phyloP scores from a whole-genome alignment of 129 eudicot species.

The Flaveria brownii region DNA sequence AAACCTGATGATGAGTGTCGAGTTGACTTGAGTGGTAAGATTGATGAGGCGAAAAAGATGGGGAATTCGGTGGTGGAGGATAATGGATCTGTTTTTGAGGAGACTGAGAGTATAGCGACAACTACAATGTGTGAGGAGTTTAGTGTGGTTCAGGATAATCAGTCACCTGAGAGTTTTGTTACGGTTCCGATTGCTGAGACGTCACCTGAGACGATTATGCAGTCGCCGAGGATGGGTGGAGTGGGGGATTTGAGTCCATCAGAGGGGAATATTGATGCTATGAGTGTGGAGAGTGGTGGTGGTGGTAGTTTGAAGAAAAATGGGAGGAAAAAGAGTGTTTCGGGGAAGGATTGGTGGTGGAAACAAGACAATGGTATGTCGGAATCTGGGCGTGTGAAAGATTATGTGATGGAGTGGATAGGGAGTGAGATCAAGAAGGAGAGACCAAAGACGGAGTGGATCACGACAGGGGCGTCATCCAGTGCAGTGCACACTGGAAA shows the following conservation, averaged over 20 bases:
- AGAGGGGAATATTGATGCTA: constrained; percentile 54
- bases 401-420: constrained; percentile 95
- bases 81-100: constrained; percentile 68
- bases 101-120: constrained; percentile 69
- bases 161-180: constrained; percentile 60
- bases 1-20: constrained; percentile 52
- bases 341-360: constrained; percentile 91
- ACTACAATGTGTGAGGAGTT: constrained; percentile 61
- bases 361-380: constrained; percentile 62
- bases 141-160: constrained; percentile 38
- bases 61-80: constrained; percentile 49
- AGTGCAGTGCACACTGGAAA: constrained; percentile 45
- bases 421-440: constrained; percentile 87
- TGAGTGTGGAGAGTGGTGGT: constrained; percentile 54
- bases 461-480: constrained; percentile 46
- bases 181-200: constrained; percentile 44
- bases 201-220: constrained; percentile 47
- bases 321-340: constrained; percentile 46
- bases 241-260: constrained; percentile 33
- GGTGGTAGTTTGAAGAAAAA: constrained; percentile 37
- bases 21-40: constrained; percentile 38
- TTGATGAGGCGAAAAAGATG: constrained; percentile 36
- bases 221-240: constrained; percentile 44
- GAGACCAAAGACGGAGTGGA: constrained; percentile 66
- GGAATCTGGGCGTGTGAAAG: constrained; percentile 74